Percentiles rank a stretch among this genome's conserved stretches.
phyloP scores from a whole-genome alignment of 2,329 filamentous ascomycete species.

The Chaetomiaceae sp. region DNA sequence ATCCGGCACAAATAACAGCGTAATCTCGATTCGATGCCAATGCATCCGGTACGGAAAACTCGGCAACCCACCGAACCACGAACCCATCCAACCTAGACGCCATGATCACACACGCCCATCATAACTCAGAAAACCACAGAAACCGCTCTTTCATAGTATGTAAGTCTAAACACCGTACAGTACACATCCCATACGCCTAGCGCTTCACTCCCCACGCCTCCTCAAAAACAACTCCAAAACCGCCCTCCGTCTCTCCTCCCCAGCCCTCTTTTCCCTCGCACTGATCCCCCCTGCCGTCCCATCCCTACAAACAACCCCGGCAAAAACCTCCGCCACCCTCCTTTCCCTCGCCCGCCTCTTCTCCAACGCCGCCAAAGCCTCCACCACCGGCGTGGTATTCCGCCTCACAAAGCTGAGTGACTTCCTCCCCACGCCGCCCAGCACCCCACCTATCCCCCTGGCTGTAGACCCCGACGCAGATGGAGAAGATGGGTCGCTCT shows the following conservation, averaged over 20 bases:
- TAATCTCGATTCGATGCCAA: too few relatives aligned
- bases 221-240: conserved; percentile 67
- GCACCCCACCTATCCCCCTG: conserved; percentile 5
- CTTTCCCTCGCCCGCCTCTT: conserved; percentile 57
- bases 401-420: conserved; percentile 43
- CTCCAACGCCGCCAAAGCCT: conserved; percentile 41
- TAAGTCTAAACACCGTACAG: too few relatives aligned
- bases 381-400: conserved; percentile 28
- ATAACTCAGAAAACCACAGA: too few relatives aligned
- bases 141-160: too few relatives aligned
- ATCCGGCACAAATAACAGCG: too few relatives aligned
- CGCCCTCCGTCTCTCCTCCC: conserved; percentile 60
- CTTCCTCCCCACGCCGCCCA: conserved; percentile 36
- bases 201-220: conserved; percentile 6
- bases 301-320: conserved; percentile 51
- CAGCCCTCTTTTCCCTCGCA: conserved; percentile 53
- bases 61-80: too few relatives aligned
- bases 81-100: too few relatives aligned
- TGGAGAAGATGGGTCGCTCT: not conserved
- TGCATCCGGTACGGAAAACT: too few relatives aligned
- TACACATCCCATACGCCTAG: not conserved
- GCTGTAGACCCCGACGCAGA: not conserved
- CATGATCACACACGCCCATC: too few relatives aligned
- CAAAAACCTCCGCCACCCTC: conserved; percentile 62
- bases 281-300: conserved; percentile 28